Evolutionary conservation across 129 eudicot genomes (phyloP).

Genomic region (Ambrosia trifida): DNA sequence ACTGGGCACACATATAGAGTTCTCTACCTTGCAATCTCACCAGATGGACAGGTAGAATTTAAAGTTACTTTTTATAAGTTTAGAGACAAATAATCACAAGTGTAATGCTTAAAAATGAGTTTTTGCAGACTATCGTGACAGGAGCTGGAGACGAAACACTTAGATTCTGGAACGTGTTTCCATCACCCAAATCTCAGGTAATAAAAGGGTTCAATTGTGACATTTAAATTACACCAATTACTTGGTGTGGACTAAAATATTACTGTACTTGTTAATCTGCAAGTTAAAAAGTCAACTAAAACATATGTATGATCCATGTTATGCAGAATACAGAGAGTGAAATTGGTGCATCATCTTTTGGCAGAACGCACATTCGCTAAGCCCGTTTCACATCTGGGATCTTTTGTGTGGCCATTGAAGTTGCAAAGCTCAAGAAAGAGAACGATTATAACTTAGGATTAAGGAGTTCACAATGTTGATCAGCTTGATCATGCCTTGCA

Average conservation of each 20-base stretch:
- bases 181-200: constrained; percentile 94
- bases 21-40: constrained; percentile 92
- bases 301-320: constrained; percentile 16
- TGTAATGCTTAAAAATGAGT: constrained; percentile 3
- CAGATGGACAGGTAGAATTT: constrained; percentile 83
- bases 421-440: constrained; percentile 22
- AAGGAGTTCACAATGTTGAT: constrained; percentile 27
- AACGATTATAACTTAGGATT: neutral
- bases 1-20: constrained; percentile 94
- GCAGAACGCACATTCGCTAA: constrained; percentile 90
- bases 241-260: neutral
- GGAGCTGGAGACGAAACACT: constrained; percentile 99
- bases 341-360: constrained; percentile 73
- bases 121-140: constrained; percentile 85
- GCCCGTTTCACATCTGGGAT: constrained; percentile 1
- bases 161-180: constrained; percentile 94
- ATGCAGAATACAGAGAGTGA: constrained; percentile 78
- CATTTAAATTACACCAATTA: neutral
- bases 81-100: neutral
- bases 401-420: constrained; percentile 1
- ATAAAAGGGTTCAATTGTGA: neutral
- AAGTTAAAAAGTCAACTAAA: neutral
- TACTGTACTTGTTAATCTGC: neutral
- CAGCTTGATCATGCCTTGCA: constrained; percentile 27
- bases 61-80: constrained; percentile 3